Base-by-base conservation (phyloP, 2,329 filamentous ascomycete genomes). In the Cytospora chrysosperma region DNA sequence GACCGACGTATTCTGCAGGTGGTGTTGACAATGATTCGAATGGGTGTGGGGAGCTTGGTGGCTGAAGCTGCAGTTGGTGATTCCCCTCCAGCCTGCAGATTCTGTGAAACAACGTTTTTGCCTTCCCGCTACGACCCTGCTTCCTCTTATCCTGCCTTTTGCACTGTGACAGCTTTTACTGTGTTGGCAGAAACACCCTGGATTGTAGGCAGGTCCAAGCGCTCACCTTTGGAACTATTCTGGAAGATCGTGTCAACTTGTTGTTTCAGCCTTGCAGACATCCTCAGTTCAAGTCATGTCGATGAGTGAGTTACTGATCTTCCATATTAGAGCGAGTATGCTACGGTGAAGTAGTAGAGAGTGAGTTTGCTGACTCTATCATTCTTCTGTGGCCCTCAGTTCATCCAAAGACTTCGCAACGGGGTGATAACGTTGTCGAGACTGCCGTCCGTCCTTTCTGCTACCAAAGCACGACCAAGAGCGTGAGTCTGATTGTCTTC, bases 71-170 rank as follows among this genome's bases (percentile, higher is more conserved):
- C 12, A 10, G 19, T 15, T n/a, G n/a, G n/a, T 47, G 12, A 6
- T 13, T 2, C 10, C n/a, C 19, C 40, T 21, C 30, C 13, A 30
- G 10, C 34, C n/a, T 57, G 55, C 70, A 73, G 30, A 73, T 71
- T 17, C 63, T 69, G 58, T 73, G 71, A 43, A 73, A 71, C 4
- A 63, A 51, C 4, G 17, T 53, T 26, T 63, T 67, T 0, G 68
- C 58, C 40, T 65, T 69, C 1, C 64, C 65, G 2, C 51, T 8
- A 1, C 43, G 50, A 1, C 66, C 64, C 7, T 51, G 43, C 19
- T 64, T 62, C 4, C 66, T 49, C 13, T 65, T 67, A 1, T 30
- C 26, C 27, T 66, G 55, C 64, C 62, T 63, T n/a, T 4, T 49
- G 53, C 0, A 37, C 19, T 0, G 58, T 63, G n/a, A 63, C 50